phyloP scores from a whole-genome alignment of 768 basidiomycete species.

The Gelatoporia subvermispora region DNA sequence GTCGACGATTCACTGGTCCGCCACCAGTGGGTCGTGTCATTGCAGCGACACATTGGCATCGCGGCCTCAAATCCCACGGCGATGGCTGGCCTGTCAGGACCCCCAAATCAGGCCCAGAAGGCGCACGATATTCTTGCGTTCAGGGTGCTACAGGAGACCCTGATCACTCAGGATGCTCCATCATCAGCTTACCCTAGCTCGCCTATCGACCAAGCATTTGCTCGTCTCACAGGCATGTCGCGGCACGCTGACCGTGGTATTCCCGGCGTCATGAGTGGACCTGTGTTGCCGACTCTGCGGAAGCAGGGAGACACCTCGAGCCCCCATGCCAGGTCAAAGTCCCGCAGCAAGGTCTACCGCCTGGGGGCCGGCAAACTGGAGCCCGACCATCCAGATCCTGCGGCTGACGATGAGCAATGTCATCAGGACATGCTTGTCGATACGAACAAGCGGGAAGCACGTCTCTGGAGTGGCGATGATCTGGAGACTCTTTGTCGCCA shows the following conservation, averaged over 20 bases:
- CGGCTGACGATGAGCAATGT: constrained; percentile 15
- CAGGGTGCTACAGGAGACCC: constrained; percentile 77
- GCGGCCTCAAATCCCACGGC: constrained; percentile 27
- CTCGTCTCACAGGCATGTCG: constrained; percentile 22
- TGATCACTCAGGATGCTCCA: constrained; percentile 43
- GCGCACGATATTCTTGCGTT: constrained; percentile 78
- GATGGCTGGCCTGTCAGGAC: constrained; percentile 33
- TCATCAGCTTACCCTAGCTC: constrained; percentile 7
- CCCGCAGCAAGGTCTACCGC: constrained; percentile 63
- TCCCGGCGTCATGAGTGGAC: constrained; percentile 15
- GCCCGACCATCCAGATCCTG: constrained; percentile 26
- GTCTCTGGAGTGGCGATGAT: constrained; percentile 76
- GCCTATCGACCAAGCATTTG: constrained; percentile 31
- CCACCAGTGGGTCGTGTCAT: constrained; percentile 65
- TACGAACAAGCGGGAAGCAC: constrained; percentile 35
- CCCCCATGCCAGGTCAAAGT: constrained; percentile 57
- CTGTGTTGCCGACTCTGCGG: constrained; percentile 8
- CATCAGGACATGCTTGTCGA: constrained; percentile 12
- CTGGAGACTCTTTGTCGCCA: constrained; percentile 82
- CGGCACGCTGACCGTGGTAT: constrained; percentile 15
- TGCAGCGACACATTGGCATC: constrained; percentile 62
- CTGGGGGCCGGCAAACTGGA: constrained; percentile 64
- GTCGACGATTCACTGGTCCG: constrained; percentile 75
- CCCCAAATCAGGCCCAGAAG: constrained; percentile 40
- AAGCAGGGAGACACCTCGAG: constrained; percentile 12